phyloP scores from a whole-genome alignment of 2,329 filamentous ascomycete genomes.

The Colletotrichum eremochloae region DNA sequence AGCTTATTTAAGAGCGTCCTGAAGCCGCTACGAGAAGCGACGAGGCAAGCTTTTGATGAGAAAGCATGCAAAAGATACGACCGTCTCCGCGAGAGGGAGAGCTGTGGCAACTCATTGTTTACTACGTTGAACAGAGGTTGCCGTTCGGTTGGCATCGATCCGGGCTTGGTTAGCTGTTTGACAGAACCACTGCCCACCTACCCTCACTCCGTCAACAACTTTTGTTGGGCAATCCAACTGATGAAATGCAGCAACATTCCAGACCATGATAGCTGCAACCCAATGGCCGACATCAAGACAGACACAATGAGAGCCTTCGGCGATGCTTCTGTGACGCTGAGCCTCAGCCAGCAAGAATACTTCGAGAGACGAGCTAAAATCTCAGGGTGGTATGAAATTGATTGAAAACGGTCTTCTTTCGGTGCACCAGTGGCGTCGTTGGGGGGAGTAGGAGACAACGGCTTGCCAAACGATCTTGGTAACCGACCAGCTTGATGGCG shows the following conservation, averaged over 20 bases:
- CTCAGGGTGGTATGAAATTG: background rate
- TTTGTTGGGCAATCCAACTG: background rate
- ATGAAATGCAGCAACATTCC: background rate
- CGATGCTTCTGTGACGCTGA: background rate
- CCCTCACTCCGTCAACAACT: background rate
- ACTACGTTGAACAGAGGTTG: background rate
- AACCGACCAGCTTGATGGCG: no score
- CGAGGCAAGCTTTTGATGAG: accelerated
- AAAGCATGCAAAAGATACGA: background rate
- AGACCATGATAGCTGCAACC: background rate
- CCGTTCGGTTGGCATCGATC: background rate
- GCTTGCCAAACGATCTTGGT: no score
- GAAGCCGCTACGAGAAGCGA: background rate
- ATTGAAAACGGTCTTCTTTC: background rate
- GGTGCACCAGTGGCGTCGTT: slow-evolving; percentile 44
- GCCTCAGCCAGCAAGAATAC: background rate
- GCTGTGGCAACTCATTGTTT: background rate
- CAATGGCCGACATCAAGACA: background rate
- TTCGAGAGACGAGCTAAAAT: background rate
- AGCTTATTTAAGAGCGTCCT: background rate
- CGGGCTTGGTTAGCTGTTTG: background rate
- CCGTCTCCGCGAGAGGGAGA: no score
- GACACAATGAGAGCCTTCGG: background rate
- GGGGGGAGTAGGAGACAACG: no score
- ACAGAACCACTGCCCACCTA: background rate